These are phyloP conservation scores for Candida sphagnicola DNA, from an alignment of 805 yeast genomes.

Conservation along the genomic window DNA sequence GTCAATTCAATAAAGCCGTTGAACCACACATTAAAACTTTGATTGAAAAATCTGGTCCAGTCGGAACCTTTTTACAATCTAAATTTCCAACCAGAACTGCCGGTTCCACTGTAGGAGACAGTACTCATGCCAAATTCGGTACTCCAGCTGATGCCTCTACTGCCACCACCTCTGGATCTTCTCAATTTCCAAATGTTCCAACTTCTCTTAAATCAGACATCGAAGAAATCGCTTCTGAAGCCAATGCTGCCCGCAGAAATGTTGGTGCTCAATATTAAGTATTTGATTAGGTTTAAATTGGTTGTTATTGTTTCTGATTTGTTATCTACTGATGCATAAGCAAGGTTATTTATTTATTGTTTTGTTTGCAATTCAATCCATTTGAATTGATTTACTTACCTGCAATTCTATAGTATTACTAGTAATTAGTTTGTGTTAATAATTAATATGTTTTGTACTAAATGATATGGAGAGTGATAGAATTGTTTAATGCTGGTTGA, in stretches of 20 bases:
- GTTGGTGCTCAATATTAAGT: background rate
- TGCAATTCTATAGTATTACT: background rate
- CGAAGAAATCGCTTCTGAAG: constrained; percentile 10
- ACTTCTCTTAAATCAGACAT: constrained; percentile 11
- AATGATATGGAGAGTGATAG: too few relatives aligned
- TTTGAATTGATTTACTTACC: too few relatives aligned
- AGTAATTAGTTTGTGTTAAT: background rate
- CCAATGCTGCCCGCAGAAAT: background rate
- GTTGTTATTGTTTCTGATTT: background rate
- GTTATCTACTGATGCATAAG: background rate
- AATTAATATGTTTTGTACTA: constrained; percentile 1
- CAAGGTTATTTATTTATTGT: background rate
- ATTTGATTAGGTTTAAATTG: too few relatives aligned
- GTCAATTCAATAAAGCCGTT: constrained; percentile 36
- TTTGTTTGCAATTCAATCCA: background rate
- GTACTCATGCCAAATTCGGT: constrained; percentile 15
- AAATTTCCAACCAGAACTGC: constrained; percentile 68
- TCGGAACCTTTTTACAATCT: constrained; percentile 54
- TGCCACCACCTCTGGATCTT: constrained; percentile 30
- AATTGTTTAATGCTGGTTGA: too few relatives aligned
- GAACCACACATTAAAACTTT: constrained; percentile 58
- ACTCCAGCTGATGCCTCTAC: constrained; percentile 17
- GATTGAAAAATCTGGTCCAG: constrained; percentile 62
- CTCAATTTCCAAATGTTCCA: constrained; percentile 42
- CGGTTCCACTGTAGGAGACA: constrained; percentile 56